Conservation (phyloP, 768 basidiomycete species). For the Mycena sanguinolenta region DNA sequence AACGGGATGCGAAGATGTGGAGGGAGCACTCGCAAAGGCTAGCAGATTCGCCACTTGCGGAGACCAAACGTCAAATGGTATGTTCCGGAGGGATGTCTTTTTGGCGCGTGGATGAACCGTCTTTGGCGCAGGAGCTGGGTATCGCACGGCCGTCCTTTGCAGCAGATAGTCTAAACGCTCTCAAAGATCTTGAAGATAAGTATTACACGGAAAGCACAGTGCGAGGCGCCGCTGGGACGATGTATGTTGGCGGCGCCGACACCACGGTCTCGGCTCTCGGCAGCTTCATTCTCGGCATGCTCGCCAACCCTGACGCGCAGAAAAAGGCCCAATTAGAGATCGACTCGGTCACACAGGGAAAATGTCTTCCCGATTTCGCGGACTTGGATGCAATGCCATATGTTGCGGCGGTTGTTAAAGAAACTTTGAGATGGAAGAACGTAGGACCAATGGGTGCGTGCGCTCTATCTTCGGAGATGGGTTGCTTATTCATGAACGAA, state of each 20-base stretch:
- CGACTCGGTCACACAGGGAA: neutral
- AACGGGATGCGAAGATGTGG: conserved; percentile 11
- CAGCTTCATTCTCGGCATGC: conserved; percentile 10
- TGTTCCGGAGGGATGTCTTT: neutral
- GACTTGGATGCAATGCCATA: neutral
- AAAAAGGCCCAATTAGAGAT: conserved; percentile 2
- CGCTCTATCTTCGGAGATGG: neutral
- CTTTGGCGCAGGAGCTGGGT: conserved; percentile 1
- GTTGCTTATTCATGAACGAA: neutral
- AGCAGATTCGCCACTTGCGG: conserved; percentile 7
- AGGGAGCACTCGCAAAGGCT: neutral
- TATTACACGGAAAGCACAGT: conserved; percentile 14
- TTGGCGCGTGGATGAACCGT: neutral
- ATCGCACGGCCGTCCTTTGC: conserved; percentile 9
- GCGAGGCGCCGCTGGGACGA: neutral
- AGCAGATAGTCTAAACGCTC: neutral
- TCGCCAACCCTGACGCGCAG: conserved; percentile 2
- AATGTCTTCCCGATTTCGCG: neutral
- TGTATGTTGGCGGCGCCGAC: conserved; percentile 16
- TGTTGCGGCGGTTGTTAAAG: conserved; percentile 6
- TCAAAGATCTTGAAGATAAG: neutral
- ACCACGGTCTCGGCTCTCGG: conserved; percentile 9
- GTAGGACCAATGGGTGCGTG: neutral
- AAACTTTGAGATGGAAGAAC: conserved; percentile 7
- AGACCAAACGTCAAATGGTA: conserved; percentile 19